Base-by-base conservation (phyloP, 768 basidiomycete genomes). In the Multifurca ochricompacta region DNA sequence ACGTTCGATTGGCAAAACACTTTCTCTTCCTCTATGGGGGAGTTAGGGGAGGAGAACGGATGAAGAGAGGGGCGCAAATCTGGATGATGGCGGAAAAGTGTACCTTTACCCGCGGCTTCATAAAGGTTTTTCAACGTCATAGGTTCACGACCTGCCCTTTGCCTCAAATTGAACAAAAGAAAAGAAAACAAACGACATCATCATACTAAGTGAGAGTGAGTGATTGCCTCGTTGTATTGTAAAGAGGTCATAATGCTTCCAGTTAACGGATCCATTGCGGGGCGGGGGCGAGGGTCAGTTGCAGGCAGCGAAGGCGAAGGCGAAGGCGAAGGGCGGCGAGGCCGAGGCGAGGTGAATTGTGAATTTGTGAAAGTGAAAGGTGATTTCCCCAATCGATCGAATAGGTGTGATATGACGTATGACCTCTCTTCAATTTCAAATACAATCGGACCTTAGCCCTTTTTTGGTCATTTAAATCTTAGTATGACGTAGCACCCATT, bases 181-280 rank as follows among this genome's bases (percentile, higher is more conserved):
- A n/a, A n/a, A n/a, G n/a, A n/a, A n/a, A n/a, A n/a, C n/a, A n/a
- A 51, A 40, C 55, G 55, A 56, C 50, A 51, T 56, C 49, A 51
- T 56, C 44, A 36, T 2, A n/a, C 23, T 16, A 34, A 25, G 9
- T 25, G 10, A 55, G 25, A 14, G 25, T 27, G 27, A 32, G 21
- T 25, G 32, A 3, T 21, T 3, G 50, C 55, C 55, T 52, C 55
- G 55, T 52, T 51, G 50, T 44, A 36, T 42, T 44, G 23, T 35
- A 44, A 45, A 48, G 5, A 30, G 18, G 37, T 41, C 39, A 40
- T 47, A 42, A 44, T 36, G 30, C 21, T 2, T 6, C 43, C 50
- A 41, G 50, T 43, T 51, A 51, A 34, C 27, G n/a, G n/a, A n/a
- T n/a, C n/a, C n/a, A n/a, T n/a, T n/a, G n/a, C n/a, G n/a, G n/a